Evolutionary conservation across 495 filamentous ascomycete species (phyloP), one percentile per base, ranked within the genome.

Genomic region (Trichocladium uniseriatum): DNA sequence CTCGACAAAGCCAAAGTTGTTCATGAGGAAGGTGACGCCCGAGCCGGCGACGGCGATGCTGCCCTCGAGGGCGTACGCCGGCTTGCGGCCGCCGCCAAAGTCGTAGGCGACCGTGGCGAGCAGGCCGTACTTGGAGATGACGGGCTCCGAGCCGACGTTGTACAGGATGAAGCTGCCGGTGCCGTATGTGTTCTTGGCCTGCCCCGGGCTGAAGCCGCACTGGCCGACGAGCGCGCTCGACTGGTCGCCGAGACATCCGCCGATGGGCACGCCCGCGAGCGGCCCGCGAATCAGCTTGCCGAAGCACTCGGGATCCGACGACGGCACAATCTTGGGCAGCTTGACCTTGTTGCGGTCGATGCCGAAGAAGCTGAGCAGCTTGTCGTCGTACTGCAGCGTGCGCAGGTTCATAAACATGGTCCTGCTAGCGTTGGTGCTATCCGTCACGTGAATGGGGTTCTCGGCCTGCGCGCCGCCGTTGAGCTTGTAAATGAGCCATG

Each of bases 381-480:
- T 76, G 45, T 92, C 80, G 61, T 94, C 88, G 62, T 95, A 97
- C 59, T 94, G 69, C 24, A 94, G 71, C 5, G 84, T 92, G 52
- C 83, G 77, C 31, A 97, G 74, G 66, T 95, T 92, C 81, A 94
- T 89, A 66, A 95, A 95, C 91, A 95, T 95, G 44, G 91, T 97
- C 52, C 91, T 70, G 14, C 87, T 92, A 24, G 91, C 90, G 64
- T 97, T 97, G 40, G 88, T 94, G 14, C 83, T 81, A 64, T 97
- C 91, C 3, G 91, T 92, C 40, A 97, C 86, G 53, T 86, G 80
- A 38, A 86, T 62, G 35, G 79, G 80, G 22, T 59, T 69, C 16
- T 62, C 60, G 14, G 62, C 57, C 41, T 79, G 69, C 19, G 73
- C 77, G n/a, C 86, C 87, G 46, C 89, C 90, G 60, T 94, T 95